A percentile compares a stretch with the other conserved stretches of the same genome.
Conservation (phyloP, 2,329 filamentous ascomycete genomes). For the Coleophoma crateriformis region DNA sequence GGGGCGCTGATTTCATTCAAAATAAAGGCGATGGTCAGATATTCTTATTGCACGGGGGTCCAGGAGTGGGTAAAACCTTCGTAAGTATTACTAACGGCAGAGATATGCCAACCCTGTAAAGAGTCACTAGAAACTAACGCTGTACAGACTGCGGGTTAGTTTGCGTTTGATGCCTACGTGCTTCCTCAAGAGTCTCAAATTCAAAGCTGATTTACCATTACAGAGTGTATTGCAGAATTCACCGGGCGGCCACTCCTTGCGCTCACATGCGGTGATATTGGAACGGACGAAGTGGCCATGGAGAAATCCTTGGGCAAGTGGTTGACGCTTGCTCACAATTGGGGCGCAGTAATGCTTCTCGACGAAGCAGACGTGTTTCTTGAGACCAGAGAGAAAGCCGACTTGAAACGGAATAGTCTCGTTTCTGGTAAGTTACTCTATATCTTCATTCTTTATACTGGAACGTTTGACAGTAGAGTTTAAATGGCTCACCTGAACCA, state of each 20-base stretch:
- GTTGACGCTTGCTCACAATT: background rate
- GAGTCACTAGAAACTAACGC: background rate
- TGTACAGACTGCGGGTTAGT: background rate
- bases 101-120: background rate
- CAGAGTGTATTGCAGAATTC: background rate
- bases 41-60: conserved; percentile 3
- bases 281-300: background rate
- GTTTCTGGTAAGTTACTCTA: background rate
- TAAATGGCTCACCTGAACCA: too few species aligned
- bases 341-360: background rate
- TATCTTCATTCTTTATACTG: background rate
- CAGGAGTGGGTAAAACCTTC: conserved; percentile 4
- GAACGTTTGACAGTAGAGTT: too few species aligned
- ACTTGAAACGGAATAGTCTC: background rate
- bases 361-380: background rate
- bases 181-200: too few species aligned
- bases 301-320: background rate
- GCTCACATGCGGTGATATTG: too few species aligned
- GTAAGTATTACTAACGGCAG: background rate
- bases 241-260: background rate
- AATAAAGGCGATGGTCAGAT: conserved; percentile 6
- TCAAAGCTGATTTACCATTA: background rate
- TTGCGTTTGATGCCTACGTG: background rate
- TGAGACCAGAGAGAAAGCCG: background rate
- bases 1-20: conserved; percentile 4